Conservation (phyloP, 352 stramenopile species). For the Phytophthora ramorum region DNA sequence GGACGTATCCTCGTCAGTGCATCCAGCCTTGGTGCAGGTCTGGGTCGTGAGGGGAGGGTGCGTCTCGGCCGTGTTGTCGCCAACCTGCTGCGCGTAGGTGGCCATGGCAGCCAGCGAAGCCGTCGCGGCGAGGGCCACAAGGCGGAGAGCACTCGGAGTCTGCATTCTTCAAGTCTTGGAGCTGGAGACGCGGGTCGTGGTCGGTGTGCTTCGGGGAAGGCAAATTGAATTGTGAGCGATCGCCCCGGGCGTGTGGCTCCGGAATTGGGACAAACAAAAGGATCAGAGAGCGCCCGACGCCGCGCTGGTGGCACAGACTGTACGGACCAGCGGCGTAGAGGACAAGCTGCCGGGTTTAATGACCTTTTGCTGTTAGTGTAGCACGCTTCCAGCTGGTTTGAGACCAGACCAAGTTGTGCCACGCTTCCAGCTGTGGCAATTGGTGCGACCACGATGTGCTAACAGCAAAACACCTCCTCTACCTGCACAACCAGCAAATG, state of each 20-base stretch:
- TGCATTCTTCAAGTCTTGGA: constrained; percentile 28
- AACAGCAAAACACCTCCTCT: constrained; percentile 32
- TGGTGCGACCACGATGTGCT: constrained; percentile 23
- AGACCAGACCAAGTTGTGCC: constrained; percentile 24
- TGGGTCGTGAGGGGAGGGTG: constrained; percentile 49
- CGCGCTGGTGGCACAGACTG: constrained; percentile 23
- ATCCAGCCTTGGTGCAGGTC: constrained; percentile 36
- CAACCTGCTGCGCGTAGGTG: constrained; percentile 43
- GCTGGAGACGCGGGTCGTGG: not conserved
- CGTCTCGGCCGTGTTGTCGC: constrained; percentile 41
- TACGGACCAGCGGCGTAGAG: constrained; percentile 30
- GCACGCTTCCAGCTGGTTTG: constrained; percentile 27
- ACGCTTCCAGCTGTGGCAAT: constrained; percentile 17
- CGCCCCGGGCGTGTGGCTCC: constrained; percentile 3
- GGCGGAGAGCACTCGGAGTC: constrained; percentile 27
- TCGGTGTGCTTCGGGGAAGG: constrained; percentile 24
- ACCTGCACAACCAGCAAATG: constrained; percentile 2
- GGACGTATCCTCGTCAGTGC: constrained; percentile 46
- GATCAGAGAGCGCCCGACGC: constrained; percentile 22
- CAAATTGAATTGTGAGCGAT: constrained; percentile 39
- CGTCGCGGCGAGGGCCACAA: constrained; percentile 22
- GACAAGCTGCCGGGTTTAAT: constrained; percentile 15
- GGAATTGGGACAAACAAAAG: constrained; percentile 17
- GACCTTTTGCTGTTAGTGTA: constrained; percentile 27
- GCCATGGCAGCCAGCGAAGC: constrained; percentile 10